Percentiles rank a stretch among this genome's conserved stretches.
These are phyloP conservation scores for Leccinum fibrillosum DNA, from an alignment of 768 basidiomycete genomes.

Conservation along the genomic window DNA sequence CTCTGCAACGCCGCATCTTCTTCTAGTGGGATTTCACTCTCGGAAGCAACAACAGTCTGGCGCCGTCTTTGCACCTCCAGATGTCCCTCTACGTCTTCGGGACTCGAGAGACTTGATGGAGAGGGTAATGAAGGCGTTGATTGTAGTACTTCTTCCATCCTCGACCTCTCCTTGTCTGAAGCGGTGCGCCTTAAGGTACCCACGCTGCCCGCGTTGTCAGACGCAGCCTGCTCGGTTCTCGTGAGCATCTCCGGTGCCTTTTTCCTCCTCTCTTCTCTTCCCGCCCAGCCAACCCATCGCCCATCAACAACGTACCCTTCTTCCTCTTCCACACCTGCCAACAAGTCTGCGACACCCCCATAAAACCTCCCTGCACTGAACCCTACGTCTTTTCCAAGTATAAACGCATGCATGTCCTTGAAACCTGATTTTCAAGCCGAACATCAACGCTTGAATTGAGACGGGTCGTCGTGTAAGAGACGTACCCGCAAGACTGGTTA, in stretches of 20 bases:
- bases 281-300: slow-evolving; percentile 19
- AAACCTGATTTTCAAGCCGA: slow-evolving; percentile 10
- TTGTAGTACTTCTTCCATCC: slow-evolving; percentile 26
- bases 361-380: slow-evolving; percentile 94
- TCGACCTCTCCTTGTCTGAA: slow-evolving; percentile 25
- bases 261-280: slow-evolving; percentile 16
- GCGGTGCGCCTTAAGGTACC: slow-evolving; percentile 9
- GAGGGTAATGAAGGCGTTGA: slow-evolving; percentile 7
- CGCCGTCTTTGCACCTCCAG: slow-evolving; percentile 2
- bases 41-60: neutral
- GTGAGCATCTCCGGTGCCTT: neutral
- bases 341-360: slow-evolving; percentile 73
- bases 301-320: slow-evolving; percentile 30
- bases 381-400: slow-evolving; percentile 84
- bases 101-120: neutral
- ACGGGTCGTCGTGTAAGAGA: neutral
- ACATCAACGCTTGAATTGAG: neutral
- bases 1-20: neutral
- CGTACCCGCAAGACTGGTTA: slow-evolving; percentile 23
- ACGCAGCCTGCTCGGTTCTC: neutral
- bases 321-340: slow-evolving; percentile 75
- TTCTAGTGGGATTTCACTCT: neutral
- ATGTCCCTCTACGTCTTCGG: neutral
- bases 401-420: slow-evolving; percentile 89
- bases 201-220: neutral